phyloP scores from a whole-genome alignment of 805 yeast genomes.

The Candida silvicultrix region DNA sequence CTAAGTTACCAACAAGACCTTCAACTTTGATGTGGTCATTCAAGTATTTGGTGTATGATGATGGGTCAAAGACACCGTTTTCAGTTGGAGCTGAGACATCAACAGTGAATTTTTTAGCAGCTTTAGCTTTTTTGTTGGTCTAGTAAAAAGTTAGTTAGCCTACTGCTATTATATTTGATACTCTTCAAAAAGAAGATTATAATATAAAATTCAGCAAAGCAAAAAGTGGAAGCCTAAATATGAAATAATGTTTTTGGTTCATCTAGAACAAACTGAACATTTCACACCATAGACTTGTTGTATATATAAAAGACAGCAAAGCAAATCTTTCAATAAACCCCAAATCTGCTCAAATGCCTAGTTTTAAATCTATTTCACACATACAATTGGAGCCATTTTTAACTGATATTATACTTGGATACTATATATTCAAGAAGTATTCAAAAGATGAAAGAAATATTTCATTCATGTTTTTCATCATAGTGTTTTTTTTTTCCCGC shows the following conservation, averaged over 20 bases:
- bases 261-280: slow-evolving; percentile 6
- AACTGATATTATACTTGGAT: slow-evolving; percentile 9
- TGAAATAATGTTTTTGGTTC: not conserved
- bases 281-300: slow-evolving; percentile 27
- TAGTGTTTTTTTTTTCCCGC: too few species aligned
- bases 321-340: slow-evolving; percentile 20
- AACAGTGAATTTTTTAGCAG: slow-evolving; percentile 85
- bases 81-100: slow-evolving; percentile 97
- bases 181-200: not conserved
- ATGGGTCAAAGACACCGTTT: slow-evolving; percentile 96
- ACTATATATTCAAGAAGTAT: too few species aligned
- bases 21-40: slow-evolving; percentile 99
- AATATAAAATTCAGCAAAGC: slow-evolving; percentile 32
- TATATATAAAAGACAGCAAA: too few species aligned
- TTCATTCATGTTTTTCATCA: too few species aligned
- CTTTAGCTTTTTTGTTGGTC: slow-evolving; percentile 79
- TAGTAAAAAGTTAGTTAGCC: slow-evolving; percentile 54
- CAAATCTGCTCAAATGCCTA: slow-evolving; percentile 17
- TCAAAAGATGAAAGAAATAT: not conserved
- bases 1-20: slow-evolving; percentile 93
- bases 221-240: not conserved
- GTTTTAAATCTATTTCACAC: slow-evolving; percentile 38
- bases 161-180: slow-evolving; percentile 46
- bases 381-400: slow-evolving; percentile 90
- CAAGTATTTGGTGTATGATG: slow-evolving; percentile 96